A percentile compares a stretch with the other conserved stretches of the same genome.
Conservation (phyloP, 1,139 yeast species). For the Lodderomyces theae region DNA sequence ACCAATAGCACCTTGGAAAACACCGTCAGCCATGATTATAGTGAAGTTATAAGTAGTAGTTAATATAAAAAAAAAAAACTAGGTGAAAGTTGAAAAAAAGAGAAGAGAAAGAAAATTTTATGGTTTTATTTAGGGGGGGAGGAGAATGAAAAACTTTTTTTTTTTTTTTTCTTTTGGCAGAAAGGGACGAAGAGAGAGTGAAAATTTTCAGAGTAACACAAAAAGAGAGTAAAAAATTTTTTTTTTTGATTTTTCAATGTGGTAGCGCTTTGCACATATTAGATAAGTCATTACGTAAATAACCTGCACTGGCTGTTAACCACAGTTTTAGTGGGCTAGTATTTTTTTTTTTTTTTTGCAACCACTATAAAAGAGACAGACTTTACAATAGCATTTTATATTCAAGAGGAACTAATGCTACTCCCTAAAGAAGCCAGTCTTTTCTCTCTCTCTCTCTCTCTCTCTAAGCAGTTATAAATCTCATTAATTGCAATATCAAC, state of each 20-base stretch:
- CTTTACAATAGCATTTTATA: neutral
- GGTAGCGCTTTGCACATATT: neutral
- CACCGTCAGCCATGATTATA: constrained; percentile 88
- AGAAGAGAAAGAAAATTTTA: constrained; percentile 17
- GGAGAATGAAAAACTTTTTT: constrained; percentile 17
- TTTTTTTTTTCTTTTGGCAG: too few species aligned
- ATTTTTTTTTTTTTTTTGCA: neutral
- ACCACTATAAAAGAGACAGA: neutral
- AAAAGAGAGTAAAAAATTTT: neutral
- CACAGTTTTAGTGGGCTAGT: too few species aligned
- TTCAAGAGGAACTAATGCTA: neutral
- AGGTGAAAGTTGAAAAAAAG: constrained; percentile 10
- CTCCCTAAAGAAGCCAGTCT: too few species aligned
- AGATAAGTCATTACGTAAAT: neutral
- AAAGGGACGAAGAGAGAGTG: constrained; percentile 16
- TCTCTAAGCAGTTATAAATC: constrained; percentile 12
- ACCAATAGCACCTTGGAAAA: constrained; percentile 99
- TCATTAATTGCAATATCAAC: constrained; percentile 18
- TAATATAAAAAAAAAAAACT: too few species aligned
- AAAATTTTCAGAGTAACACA: constrained; percentile 15
- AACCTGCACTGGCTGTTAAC: too few species aligned
- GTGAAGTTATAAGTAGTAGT: constrained; percentile 15
- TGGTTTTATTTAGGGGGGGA: too few species aligned
- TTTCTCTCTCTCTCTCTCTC: too few species aligned
- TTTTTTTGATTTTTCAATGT: too few species aligned